A percentile compares a stretch with the other conserved stretches of the same genome.
Conservation (phyloP, 768 basidiomycete species). For the Lactarius tabidus region DNA sequence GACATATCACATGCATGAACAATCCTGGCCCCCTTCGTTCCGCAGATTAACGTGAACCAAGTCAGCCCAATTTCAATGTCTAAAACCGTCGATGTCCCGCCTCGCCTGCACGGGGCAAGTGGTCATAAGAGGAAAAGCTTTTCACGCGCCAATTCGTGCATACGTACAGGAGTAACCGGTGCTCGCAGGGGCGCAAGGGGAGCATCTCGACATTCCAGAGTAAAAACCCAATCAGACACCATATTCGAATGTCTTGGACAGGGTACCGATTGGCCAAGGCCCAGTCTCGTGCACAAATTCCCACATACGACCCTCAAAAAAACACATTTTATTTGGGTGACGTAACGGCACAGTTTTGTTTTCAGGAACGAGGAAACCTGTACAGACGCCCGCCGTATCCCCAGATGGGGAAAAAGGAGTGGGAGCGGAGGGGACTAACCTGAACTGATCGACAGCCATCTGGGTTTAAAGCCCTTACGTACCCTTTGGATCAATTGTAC, state of each 20-base stretch:
- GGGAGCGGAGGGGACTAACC: background rate
- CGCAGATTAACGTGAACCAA: background rate
- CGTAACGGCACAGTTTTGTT: background rate
- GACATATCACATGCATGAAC: background rate
- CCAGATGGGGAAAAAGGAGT: background rate
- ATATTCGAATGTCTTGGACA: background rate
- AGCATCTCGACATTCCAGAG: background rate
- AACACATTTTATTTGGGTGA: background rate
- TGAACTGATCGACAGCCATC: background rate
- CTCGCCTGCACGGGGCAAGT: background rate
- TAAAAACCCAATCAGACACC: slow-evolving; percentile 11
- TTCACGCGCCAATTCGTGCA: background rate
- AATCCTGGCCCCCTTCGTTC: background rate
- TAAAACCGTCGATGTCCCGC: background rate
- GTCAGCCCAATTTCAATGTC: background rate
- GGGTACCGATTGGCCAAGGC: background rate
- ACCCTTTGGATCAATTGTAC: background rate
- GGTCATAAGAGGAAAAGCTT: background rate
- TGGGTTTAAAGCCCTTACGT: background rate
- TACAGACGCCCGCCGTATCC: background rate
- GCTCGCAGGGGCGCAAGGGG: background rate
- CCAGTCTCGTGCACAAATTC: background rate
- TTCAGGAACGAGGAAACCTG: background rate
- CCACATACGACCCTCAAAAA: background rate
- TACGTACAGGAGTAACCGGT: background rate